Conservation (phyloP, 192 early-diverging fungal species). For the Pilaira anomala region DNA sequence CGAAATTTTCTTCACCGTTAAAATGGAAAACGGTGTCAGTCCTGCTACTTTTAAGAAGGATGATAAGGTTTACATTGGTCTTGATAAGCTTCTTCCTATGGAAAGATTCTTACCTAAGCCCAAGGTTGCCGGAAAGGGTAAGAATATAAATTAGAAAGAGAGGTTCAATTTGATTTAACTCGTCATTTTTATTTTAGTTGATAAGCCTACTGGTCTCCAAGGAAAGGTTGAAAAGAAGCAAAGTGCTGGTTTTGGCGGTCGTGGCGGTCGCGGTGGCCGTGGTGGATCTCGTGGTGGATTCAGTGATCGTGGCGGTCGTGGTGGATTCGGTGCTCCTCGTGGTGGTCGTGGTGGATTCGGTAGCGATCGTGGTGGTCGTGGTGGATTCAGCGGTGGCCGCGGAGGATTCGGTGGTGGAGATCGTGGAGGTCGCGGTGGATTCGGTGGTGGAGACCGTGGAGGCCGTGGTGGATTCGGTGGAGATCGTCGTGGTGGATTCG, state of each 20-base stretch:
- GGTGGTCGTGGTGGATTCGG: conserved; percentile 17
- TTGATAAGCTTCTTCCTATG: conserved; percentile 91
- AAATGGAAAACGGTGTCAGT: conserved; percentile 85
- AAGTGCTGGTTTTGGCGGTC: conserved; percentile 36
- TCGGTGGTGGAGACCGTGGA: conserved; percentile 12
- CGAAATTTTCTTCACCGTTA: conserved; percentile 97
- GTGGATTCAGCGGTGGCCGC: background rate
- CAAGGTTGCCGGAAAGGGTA: conserved; percentile 63
- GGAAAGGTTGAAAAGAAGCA: conserved; percentile 61
- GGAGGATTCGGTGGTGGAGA: background rate
- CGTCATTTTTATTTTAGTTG: conserved; percentile 15
- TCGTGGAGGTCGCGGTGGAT: conserved; percentile 16
- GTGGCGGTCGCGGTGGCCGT: conserved; percentile 45
- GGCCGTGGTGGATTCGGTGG: conserved; percentile 44
- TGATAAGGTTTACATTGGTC: conserved; percentile 90
- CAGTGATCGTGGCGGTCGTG: conserved; percentile 15
- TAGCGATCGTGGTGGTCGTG: conserved; percentile 32
- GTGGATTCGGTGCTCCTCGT: conserved; percentile 12
- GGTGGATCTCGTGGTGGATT: conserved; percentile 15
- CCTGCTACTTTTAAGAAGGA: conserved; percentile 85
- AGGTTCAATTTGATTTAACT: background rate
- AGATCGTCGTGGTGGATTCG: background rate
- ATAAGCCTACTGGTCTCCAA: conserved; percentile 53
- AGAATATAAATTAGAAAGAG: background rate
- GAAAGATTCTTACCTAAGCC: conserved; percentile 97